Percentiles rank a stretch among this genome's conserved stretches.
Conservation (phyloP, 345 rosid genomes). For the Populus simonii region DNA sequence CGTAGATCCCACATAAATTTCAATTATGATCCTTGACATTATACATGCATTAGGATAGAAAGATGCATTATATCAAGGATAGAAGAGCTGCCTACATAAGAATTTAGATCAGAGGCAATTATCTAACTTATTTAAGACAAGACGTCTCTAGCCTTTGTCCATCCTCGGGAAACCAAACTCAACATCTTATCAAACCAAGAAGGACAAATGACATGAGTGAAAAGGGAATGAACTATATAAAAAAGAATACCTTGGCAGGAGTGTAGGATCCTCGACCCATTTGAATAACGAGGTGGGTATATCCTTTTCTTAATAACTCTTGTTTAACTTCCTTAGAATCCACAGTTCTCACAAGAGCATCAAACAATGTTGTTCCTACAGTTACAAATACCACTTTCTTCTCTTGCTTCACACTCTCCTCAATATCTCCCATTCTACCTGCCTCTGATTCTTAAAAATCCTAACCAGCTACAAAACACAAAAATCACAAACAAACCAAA, state of each 20-base stretch:
- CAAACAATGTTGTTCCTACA: conserved; percentile 87
- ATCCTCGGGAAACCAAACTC: neutral
- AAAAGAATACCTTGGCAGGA: conserved; percentile 56
- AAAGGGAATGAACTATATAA: neutral
- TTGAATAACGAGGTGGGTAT: conserved; percentile 73
- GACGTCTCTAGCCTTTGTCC: neutral
- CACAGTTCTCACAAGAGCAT: conserved; percentile 63
- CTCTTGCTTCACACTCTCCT: conserved; percentile 13
- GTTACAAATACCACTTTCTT: conserved; percentile 67
- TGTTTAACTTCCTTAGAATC: conserved; percentile 53
- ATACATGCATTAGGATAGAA: neutral
- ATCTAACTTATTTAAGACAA: neutral
- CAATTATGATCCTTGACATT: neutral
- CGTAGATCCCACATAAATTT: neutral
- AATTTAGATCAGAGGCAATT: neutral
- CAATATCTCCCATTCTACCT: conserved; percentile 28
- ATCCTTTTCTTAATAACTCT: conserved; percentile 60
- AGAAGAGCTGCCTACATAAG: neutral
- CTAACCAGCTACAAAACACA: neutral
- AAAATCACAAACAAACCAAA: neutral
- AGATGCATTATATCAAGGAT: neutral
- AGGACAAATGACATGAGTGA: neutral
- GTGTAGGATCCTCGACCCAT: conserved; percentile 75
- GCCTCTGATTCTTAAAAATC: neutral
- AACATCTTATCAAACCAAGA: neutral